A percentile compares a stretch with the other conserved stretches of the same genome.
Evolutionary conservation across 2,329 filamentous ascomycete species (phyloP).

Genomic region (Chaetomiaceae sp.): DNA sequence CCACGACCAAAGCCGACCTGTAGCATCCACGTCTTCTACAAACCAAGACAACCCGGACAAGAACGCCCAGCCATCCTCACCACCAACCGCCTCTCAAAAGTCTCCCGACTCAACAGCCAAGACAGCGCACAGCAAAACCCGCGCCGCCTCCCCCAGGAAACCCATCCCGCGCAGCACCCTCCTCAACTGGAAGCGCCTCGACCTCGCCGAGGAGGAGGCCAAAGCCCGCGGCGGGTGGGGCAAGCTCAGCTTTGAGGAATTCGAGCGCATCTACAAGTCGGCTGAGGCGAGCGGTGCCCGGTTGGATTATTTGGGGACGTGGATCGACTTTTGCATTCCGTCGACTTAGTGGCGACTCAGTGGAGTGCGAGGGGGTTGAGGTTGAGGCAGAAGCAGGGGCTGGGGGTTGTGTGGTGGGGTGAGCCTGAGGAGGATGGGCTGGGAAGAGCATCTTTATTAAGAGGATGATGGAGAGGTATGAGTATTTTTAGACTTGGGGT

Average conservation of each 20-base stretch:
- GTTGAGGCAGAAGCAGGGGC: background rate
- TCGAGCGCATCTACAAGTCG: conserved; percentile 69
- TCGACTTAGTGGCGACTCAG: conserved; percentile 35
- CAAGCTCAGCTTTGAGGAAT: conserved; percentile 72
- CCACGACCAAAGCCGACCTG: background rate
- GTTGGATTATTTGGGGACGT: conserved; percentile 78
- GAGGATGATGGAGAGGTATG: too few relatives aligned
- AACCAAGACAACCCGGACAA: background rate
- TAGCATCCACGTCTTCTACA: too few relatives aligned
- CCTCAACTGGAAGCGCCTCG: conserved; percentile 51
- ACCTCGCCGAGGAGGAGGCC: conserved; percentile 64
- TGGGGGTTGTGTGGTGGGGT: background rate
- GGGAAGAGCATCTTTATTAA: too few relatives aligned
- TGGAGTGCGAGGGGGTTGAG: background rate
- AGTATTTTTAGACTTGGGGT: too few relatives aligned
- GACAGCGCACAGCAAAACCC: background rate
- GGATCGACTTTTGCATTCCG: conserved; percentile 79
- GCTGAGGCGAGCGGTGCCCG: conserved; percentile 58
- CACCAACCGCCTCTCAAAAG: background rate
- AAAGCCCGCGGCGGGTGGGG: conserved; percentile 72
- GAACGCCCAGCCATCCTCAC: background rate
- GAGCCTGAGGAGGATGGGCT: too few relatives aligned
- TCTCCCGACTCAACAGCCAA: background rate
- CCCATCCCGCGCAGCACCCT: conserved; percentile 36
- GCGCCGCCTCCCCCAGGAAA: conserved; percentile 1